phyloP scores from a whole-genome alignment of 2,329 filamentous ascomycete species.

The Scytalidium sp. region DNA sequence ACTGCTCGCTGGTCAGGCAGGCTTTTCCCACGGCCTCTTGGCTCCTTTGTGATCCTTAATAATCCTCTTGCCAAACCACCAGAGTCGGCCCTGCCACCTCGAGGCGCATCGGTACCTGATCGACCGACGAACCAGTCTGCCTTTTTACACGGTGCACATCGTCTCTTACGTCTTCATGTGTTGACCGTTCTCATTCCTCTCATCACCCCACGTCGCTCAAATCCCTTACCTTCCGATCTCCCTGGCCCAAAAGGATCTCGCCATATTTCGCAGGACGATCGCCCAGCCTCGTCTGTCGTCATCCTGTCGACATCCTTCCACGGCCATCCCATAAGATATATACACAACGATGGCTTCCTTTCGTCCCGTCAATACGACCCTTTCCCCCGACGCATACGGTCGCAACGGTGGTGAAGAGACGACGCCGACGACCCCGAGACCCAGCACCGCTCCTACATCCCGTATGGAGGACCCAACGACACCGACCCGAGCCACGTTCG shows the following conservation, averaged over 20 bases:
- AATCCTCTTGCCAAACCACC: too few relatives aligned
- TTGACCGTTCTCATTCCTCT: background rate
- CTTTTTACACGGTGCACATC: background rate
- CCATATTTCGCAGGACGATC: background rate
- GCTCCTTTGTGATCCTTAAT: background rate
- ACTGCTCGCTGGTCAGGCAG: background rate
- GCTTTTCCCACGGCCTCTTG: background rate
- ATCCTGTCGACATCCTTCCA: constrained; percentile 11
- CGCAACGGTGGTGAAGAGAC: constrained; percentile 42
- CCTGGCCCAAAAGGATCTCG: background rate
- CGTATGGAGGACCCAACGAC: constrained; percentile 51
- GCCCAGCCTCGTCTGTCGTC: background rate
- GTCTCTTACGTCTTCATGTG: background rate
- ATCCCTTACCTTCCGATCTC: background rate
- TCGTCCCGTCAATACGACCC: constrained; percentile 56
- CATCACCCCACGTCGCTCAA: background rate
- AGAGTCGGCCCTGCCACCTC: background rate
- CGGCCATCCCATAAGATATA: constrained; percentile 1
- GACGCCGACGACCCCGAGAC: constrained; percentile 51
- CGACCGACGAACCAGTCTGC: background rate
- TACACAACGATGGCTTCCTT: constrained; percentile 52
- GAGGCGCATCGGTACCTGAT: background rate
- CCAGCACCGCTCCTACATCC: constrained; percentile 39
- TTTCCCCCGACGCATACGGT: constrained; percentile 36
- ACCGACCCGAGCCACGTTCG: constrained; percentile 59